These are phyloP conservation scores for Nicotiana attenuata DNA, from an alignment of 257 asterid species.

Conservation along the genomic window DNA sequence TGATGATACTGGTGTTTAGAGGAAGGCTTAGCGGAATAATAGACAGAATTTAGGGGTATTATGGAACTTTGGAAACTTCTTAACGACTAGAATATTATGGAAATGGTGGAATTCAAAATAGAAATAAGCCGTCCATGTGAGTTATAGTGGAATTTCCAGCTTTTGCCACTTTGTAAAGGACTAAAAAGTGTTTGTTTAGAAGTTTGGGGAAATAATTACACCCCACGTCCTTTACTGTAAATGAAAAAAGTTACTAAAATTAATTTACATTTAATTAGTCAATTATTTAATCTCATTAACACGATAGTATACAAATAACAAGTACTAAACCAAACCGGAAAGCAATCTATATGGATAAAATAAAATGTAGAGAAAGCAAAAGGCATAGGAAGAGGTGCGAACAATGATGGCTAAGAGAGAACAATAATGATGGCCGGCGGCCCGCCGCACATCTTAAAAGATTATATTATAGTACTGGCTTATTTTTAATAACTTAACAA, in stretches of 20 bases:
- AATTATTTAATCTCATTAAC: neutral
- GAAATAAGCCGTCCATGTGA: neutral
- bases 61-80: neutral
- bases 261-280: too few species aligned
- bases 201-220: neutral
- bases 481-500: neutral
- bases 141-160: neutral
- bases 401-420: constrained; percentile 6
- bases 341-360: neutral
- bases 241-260: neutral
- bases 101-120: neutral
- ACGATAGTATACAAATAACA: neutral
- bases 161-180: neutral
- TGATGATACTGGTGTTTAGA: neutral
- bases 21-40: neutral
- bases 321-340: neutral
- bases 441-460: neutral
- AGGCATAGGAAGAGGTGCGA: neutral
- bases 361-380: neutral
- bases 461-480: neutral
- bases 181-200: neutral
- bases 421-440: neutral
- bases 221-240: neutral
- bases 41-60: neutral
- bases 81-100: neutral